These are phyloP conservation scores for Rhodotorula sp. DNA, from an alignment of 1,284 basidiomycete species.

Conservation along the genomic window DNA sequence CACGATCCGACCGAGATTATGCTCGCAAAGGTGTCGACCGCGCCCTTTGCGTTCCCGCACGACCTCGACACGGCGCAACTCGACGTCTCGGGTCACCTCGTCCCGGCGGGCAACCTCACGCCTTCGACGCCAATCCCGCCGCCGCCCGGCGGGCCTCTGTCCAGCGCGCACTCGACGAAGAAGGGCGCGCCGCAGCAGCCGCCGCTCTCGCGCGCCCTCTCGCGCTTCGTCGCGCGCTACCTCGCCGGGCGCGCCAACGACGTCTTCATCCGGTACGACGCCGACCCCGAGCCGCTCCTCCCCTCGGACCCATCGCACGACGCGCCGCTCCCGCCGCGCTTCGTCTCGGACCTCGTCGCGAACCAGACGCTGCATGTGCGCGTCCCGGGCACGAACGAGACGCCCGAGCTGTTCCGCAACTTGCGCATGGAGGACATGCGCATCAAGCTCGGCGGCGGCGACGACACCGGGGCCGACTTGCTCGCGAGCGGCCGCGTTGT, in stretches of 20 bases:
- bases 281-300: conserved; percentile 18
- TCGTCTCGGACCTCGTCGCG: conserved; percentile 29
- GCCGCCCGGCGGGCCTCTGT: background rate
- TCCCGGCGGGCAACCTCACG: conserved; percentile 30
- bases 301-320: conserved; percentile 3
- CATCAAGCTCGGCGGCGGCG: conserved; percentile 25
- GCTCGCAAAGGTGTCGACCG: conserved; percentile 38
- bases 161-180: background rate
- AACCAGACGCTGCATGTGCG: conserved; percentile 12
- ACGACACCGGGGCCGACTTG: conserved; percentile 37
- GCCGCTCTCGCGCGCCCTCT: conserved; percentile 33
- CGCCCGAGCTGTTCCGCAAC: conserved; percentile 43
- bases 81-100: conserved; percentile 37
- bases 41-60: conserved; percentile 37
- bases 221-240: conserved; percentile 41
- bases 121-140: background rate
- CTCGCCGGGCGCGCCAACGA: conserved; percentile 37
- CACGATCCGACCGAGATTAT: conserved; percentile 4
- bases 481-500: conserved; percentile 41
- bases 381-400: conserved; percentile 33
- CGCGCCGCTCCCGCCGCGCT: conserved; percentile 30
- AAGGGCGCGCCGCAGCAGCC: conserved; percentile 1
- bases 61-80: conserved; percentile 21
- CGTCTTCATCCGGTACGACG: conserved; percentile 40
- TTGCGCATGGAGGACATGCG: conserved; percentile 44